A percentile compares a stretch with the other conserved stretches of the same genome.
Conservation (phyloP, 176 grass and related monocot species). For the Coix lacrymajobi region DNA sequence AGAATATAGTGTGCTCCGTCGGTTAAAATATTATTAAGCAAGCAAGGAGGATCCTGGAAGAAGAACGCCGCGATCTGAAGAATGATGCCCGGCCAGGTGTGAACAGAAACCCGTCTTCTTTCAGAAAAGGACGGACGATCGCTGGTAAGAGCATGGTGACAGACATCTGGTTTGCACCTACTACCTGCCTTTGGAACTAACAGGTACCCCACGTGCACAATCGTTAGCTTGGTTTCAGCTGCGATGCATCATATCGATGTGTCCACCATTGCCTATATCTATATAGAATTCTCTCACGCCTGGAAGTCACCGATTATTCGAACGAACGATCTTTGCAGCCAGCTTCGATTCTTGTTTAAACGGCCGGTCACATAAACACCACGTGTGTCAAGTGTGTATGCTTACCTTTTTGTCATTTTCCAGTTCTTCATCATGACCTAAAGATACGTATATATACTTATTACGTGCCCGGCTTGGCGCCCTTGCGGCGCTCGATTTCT, state of each 20-base stretch:
- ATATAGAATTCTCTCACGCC: background rate
- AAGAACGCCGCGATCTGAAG: constrained; percentile 16
- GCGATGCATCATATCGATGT: too few relatives aligned
- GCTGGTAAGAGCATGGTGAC: background rate
- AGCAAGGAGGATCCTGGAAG: constrained; percentile 7
- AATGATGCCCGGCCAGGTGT: constrained; percentile 18
- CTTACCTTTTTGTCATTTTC: background rate
- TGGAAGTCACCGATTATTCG: background rate
- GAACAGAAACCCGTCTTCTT: constrained; percentile 7
- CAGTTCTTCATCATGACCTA: background rate
- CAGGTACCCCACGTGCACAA: background rate
- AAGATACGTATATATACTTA: background rate
- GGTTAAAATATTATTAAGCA: background rate
- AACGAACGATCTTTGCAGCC: background rate
- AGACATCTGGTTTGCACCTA: background rate
- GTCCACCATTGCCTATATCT: background rate
- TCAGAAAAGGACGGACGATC: background rate
- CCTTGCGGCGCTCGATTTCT: background rate
- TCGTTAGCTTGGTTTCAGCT: background rate
- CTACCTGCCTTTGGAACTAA: background rate
- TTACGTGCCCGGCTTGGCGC: background rate
- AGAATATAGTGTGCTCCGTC: background rate
- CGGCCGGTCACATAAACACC: background rate
- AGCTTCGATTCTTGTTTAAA: background rate
- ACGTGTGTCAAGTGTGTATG: background rate